Percentiles rank a stretch among this genome's conserved stretches.
phyloP scores from a whole-genome alignment of 140 eudicot species.

The Anethum foeniculum region DNA sequence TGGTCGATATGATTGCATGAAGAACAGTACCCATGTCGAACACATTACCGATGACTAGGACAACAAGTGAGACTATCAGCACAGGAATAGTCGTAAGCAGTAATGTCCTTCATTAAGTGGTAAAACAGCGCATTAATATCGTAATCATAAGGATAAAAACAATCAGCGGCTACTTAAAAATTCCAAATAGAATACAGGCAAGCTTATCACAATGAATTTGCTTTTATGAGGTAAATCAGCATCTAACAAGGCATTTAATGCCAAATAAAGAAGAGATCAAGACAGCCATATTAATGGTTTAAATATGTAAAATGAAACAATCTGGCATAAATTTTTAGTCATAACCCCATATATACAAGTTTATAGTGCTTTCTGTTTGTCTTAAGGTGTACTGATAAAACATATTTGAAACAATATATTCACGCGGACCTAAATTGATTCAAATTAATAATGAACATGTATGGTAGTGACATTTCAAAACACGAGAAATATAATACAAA shows the following conservation, averaged over 20 bases:
- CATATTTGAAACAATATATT: not conserved
- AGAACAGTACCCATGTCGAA: slow-evolving; percentile 30
- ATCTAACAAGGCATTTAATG: not conserved
- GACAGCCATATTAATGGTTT: not conserved
- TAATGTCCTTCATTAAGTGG: slow-evolving; percentile 26
- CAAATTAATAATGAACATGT: not conserved
- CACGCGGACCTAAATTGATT: not conserved
- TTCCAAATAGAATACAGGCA: not conserved
- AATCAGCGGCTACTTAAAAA: not conserved
- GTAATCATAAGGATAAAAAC: not conserved
- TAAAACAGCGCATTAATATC: not conserved
- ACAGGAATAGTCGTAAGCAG: slow-evolving; percentile 41
- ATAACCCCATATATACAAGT: not conserved
- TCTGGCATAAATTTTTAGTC: not conserved
- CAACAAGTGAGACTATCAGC: slow-evolving; percentile 32
- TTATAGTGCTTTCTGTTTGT: not conserved
- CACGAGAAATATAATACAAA: not conserved
- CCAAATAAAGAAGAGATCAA: not conserved
- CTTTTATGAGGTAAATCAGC: not conserved
- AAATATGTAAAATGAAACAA: not conserved
- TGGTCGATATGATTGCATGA: slow-evolving; percentile 38
- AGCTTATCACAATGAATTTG: not conserved
- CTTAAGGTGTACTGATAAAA: not conserved
- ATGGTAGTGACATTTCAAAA: not conserved
- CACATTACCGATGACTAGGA: slow-evolving; percentile 32